Evolutionary conservation across 1,284 basidiomycete genomes (phyloP), one percentile per base, ranked within the genome.

Genomic region (Thecaphora thlaspeos): DNA sequence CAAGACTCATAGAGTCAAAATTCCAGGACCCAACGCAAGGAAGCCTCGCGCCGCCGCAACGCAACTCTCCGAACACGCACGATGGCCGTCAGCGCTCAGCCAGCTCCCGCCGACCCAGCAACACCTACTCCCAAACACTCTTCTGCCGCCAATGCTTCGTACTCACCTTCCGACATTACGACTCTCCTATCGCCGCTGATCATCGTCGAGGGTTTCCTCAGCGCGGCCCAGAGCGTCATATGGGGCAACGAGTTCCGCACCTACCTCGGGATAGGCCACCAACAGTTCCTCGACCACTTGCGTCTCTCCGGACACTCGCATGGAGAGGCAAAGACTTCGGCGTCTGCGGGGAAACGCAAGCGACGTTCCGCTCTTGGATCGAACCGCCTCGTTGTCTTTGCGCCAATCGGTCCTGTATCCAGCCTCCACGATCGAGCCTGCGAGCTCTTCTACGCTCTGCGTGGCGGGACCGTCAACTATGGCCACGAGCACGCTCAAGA

Each of bases 371-470:
- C 36, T 0, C 23, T 55, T 2, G 50, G 51, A 2, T 55, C 49
- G 3, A 32, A 10, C 4, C 48, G 57, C 2, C 14, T 42, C 2
- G 52, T 66, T 9, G 37, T 70, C 3, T 62, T 61, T 23, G 49
- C 51, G 4, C 62, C 58, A 23, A 62, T 52, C 82, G 83, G 52
- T 78, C 84, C 41, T 81, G 83, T 18, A 80, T 83, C 83, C 61
- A 83, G 82, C 3, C 59, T 85, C 23, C 83, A 85, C 61, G 84
- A 86, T 55, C 73, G 84, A 46, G 84, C 84, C 14, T 85, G 84
- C 67, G 84, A 85, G 61, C 72, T 85, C 14, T 85, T 82, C 71
- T 84, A 83, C 64, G 78, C 80, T 3, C 59, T 86, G 3, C 65
- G 78, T 11, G 84, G 84, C 10, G 83, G 83, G 1, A 81, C 71